Percentiles rank a stretch among this genome's conserved stretches.
These are phyloP conservation scores for Didymellaceae sp. DNA, from an alignment of 2,329 filamentous ascomycete species.

Conservation along the genomic window DNA sequence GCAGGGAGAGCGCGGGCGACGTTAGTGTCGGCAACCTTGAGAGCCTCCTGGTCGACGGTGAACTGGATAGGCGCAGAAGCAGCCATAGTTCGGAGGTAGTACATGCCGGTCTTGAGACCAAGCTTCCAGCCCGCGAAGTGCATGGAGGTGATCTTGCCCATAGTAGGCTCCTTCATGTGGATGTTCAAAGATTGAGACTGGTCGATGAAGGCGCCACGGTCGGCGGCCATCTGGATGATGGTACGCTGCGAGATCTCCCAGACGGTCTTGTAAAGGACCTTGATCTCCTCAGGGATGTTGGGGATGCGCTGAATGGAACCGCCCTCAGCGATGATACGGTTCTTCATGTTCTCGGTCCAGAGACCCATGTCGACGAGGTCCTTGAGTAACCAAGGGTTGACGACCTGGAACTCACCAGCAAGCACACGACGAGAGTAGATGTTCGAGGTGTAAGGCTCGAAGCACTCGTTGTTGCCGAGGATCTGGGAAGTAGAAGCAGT, in stretches of 20 bases:
- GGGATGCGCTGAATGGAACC: constrained; percentile 97
- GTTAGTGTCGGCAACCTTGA: constrained; percentile 85
- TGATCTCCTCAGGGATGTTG: constrained; percentile 95
- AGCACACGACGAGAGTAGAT: constrained; percentile 99
- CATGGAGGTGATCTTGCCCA: constrained; percentile 99
- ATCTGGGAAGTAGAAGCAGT: constrained; percentile 98
- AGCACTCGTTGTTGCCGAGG: constrained; percentile 98
- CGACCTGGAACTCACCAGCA: constrained; percentile 98
- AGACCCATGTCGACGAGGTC: constrained; percentile 97
- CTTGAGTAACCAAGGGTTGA: constrained; percentile 98
- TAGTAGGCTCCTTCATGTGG: constrained; percentile 98
- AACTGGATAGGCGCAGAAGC: constrained; percentile 98
- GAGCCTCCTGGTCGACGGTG: constrained; percentile 95
- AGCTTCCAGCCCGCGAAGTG: constrained; percentile 99
- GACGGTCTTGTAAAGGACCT: constrained; percentile 98
- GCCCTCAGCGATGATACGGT: constrained; percentile 96
- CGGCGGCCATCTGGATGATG: constrained; percentile 96
- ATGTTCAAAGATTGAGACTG: constrained; percentile 99
- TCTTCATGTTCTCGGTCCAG: constrained; percentile 99
- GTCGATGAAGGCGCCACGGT: constrained; percentile 98
- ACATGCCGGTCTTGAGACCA: constrained; percentile 99
- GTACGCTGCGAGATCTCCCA: constrained; percentile 98
- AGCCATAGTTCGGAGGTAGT: constrained; percentile 98
- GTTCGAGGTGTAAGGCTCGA: constrained; percentile 99
- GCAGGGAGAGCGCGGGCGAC: constrained; percentile 67